A percentile compares a stretch with the other conserved stretches of the same genome.
Evolutionary conservation across 176 grass and related monocot genomes (phyloP).

Genomic region (Pharus latifolius): DNA sequence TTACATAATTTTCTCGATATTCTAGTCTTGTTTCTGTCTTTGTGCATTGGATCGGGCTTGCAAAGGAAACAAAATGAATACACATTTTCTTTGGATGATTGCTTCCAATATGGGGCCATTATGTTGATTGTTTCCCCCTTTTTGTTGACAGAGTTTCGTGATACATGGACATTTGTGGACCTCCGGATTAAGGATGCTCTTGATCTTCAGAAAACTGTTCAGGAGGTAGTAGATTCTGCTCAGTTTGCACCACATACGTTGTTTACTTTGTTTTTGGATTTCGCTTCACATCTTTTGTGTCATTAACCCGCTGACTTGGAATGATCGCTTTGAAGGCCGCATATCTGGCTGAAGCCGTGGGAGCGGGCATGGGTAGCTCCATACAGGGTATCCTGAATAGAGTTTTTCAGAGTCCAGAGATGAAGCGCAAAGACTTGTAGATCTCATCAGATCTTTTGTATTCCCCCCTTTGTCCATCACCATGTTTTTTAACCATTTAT

Average conservation of each 20-base stretch:
- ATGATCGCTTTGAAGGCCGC: conserved; percentile 39
- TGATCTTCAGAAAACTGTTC: conserved; percentile 74
- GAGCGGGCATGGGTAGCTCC: conserved; percentile 61
- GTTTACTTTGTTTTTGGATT: not conserved
- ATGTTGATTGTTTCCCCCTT: not conserved
- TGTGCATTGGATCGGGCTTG: too few relatives aligned
- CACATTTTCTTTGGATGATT: not conserved
- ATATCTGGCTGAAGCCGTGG: conserved; percentile 69
- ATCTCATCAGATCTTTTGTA: not conserved
- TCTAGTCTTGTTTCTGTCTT: too few relatives aligned
- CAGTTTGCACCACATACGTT: not conserved
- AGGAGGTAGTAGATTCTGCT: conserved; percentile 46
- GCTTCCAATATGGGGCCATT: not conserved
- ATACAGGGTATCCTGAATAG: conserved; percentile 59
- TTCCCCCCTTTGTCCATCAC: not conserved
- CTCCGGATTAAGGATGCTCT: conserved; percentile 65
- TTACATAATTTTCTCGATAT: too few relatives aligned
- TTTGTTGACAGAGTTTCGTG: conserved; percentile 49
- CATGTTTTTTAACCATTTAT: not conserved
- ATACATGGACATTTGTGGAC: conserved; percentile 80
- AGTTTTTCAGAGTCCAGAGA: conserved; percentile 63
- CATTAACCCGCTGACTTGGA: not conserved
- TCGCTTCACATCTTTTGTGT: not conserved
- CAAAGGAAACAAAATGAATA: not conserved
- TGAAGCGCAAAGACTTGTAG: conserved; percentile 8